Base-by-base conservation (phyloP, 805 yeast species). In the Lachancea fermentati region DNA sequence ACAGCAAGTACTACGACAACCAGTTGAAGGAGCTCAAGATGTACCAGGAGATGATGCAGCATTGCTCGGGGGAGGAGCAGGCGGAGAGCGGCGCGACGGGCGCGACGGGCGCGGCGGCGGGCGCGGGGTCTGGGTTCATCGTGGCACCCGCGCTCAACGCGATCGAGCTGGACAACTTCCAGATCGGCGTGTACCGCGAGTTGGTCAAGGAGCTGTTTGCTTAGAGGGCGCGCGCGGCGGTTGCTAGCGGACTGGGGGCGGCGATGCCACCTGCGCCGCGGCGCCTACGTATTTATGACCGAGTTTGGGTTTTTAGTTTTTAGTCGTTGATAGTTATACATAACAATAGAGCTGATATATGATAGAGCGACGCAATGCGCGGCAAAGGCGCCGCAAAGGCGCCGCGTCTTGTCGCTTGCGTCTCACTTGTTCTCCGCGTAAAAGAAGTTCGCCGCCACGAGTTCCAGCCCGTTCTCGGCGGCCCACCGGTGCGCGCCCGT, bases 381-480 rank as follows among this genome's bases (percentile, higher is more conserved):
- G n/a, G n/a, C n/a, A n/a, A n/a, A n/a, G n/a, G n/a, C n/a, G n/a
- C n/a, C n/a, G n/a, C n/a, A n/a, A n/a, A n/a, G n/a, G n/a, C n/a
- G n/a, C n/a, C n/a, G n/a, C n/a, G n/a, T n/a, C n/a, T n/a, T n/a
- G n/a, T n/a, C n/a, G n/a, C n/a, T n/a, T n/a, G n/a, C n/a, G n/a
- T n/a, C 19, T 39, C 46, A 47, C 29, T 56, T 54, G 37, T 76
- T 69, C 66, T 85, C 84, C n/a, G 95, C 93, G 54, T 72, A 76
- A 68, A 86, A 89, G 67, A 82, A 89, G 69, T 89, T 88, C 44
- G 78, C 78, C 11, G 86, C 88, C 44, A 81, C 72, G 38, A 87
- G 78, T 47, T 72, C 71, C 51, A 81, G 66, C n/a, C 75, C 75
- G 55, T 80, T 59, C 60, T 77, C 75, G 26, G 65, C 57, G 40